Percentiles rank a stretch among this genome's conserved stretches.
These are phyloP conservation scores for Lagerstroemia speciosa DNA, from an alignment of 345 rosid genomes.

Conservation along the genomic window DNA sequence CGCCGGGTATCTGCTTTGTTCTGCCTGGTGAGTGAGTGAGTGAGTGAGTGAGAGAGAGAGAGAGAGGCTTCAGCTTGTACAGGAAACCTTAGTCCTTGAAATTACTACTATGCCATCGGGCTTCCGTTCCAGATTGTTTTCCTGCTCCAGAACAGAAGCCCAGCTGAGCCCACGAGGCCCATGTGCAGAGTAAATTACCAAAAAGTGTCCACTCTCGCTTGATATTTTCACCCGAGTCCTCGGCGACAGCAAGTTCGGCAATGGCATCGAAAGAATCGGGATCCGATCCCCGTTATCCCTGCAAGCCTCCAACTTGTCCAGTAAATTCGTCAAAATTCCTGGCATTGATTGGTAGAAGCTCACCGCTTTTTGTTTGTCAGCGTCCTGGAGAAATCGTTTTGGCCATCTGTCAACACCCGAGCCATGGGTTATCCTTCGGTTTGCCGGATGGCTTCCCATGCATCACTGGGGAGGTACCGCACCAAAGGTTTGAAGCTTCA, in stretches of 20 bases:
- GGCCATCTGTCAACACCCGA: not conserved
- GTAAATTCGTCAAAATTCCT: not conserved
- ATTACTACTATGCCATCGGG: not conserved
- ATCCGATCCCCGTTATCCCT: not conserved
- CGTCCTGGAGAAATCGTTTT: not conserved
- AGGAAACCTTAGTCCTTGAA: not conserved
- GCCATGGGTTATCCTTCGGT: constrained; percentile 6
- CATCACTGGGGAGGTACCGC: not conserved
- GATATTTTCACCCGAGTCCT: not conserved
- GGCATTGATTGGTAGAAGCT: not conserved
- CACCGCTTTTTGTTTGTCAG: not conserved
- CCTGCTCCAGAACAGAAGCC: not conserved
- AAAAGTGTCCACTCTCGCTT: not conserved
- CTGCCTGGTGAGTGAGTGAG: not conserved
- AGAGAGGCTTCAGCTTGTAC: not conserved
- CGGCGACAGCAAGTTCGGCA: not conserved
- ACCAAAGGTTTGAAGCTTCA: not conserved
- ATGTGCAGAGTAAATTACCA: not conserved
- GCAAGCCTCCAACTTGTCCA: not conserved
- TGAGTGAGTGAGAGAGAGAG: not conserved
- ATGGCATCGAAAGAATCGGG: constrained; percentile 1
- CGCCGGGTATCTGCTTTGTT: not conserved
- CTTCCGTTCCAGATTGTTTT: not conserved
- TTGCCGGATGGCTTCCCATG: constrained; percentile 1
- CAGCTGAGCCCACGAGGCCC: not conserved